A percentile compares a stretch with the other conserved stretches of the same genome.
Evolutionary conservation across 768 basidiomycete species (phyloP).

Genomic region (Tylopilus sp.): DNA sequence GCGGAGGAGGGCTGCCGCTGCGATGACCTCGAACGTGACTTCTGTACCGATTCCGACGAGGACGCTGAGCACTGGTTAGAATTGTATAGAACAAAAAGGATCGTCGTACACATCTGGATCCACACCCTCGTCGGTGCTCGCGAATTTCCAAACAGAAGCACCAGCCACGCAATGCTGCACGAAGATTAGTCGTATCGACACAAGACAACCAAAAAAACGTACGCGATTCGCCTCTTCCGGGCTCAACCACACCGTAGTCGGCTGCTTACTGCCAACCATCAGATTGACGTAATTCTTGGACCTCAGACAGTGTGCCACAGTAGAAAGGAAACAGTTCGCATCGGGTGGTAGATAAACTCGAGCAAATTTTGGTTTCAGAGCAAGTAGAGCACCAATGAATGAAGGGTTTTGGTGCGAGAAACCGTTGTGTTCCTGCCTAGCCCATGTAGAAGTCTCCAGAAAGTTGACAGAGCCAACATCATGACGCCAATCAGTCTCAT

Average conservation of each 20-base stretch:
- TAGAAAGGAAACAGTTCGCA: constrained; percentile 81
- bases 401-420: constrained; percentile 87
- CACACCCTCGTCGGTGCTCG: constrained; percentile 67
- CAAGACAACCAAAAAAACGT: constrained; percentile 9
- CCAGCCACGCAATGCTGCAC: constrained; percentile 79
- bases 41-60: constrained; percentile 87
- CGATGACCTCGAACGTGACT: constrained; percentile 85
- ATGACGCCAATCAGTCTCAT: constrained; percentile 70
- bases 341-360: constrained; percentile 89
- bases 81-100: not conserved
- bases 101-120: constrained; percentile 63
- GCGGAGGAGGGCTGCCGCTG: constrained; percentile 77
- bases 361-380: constrained; percentile 65
- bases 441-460: constrained; percentile 84
- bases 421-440: constrained; percentile 85
- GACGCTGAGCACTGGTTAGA: constrained; percentile 41
- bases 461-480: constrained; percentile 75
- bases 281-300: constrained; percentile 85
- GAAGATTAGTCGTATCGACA: not conserved
- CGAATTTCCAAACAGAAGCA: constrained; percentile 83
- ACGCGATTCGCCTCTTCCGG: constrained; percentile 73
- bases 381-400: constrained; percentile 84
- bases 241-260: constrained; percentile 73
- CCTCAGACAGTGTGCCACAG: constrained; percentile 77
- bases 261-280: constrained; percentile 87